A percentile compares a stretch with the other conserved stretches of the same genome.
These are phyloP conservation scores for rapeseed (Brassica napus) DNA, from an alignment of 345 rosid species.

Conservation along the genomic window Da-Ae NC_063442.1:12104501-12105000, in stretches of 20 bases:
- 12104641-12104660: conserved; percentile 94
- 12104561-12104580: conserved; percentile 86
- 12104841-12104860: conserved; percentile 87
- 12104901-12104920: conserved; percentile 92
- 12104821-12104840: conserved; percentile 79
- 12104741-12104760: conserved; percentile 97
- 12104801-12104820: conserved; percentile 84
- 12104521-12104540: conserved; percentile 85
- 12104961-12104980: conserved; percentile 72
- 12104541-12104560: conserved; percentile 78
- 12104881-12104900: conserved; percentile 86
- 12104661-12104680: conserved; percentile 87
- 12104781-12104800: conserved; percentile 68
- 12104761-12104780: conserved; percentile 86
- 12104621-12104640: conserved; percentile 75
- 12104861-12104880: conserved; percentile 75
- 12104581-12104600: conserved; percentile 70
- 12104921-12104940: conserved; percentile 86
- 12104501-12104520: conserved; percentile 66
- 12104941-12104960: conserved; percentile 70
- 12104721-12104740: conserved; percentile 99
- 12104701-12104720: conserved; percentile 89
- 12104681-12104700: conserved; percentile 79
- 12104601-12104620: conserved; percentile 97
- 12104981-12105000: background rate